Conservation (phyloP, 129 eudicot genomes). For the Silybum marianum region DNA sequence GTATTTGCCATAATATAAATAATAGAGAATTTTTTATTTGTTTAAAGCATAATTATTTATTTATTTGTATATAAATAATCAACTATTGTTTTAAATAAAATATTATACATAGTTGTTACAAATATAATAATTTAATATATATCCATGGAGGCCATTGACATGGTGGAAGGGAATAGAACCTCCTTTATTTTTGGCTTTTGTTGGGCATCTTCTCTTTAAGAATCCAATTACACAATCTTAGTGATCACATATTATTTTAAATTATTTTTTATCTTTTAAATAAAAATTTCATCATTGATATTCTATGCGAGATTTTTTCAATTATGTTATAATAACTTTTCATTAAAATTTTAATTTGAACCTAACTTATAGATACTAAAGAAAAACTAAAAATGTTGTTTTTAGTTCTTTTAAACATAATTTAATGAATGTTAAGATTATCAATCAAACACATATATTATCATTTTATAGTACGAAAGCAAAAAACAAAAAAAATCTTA, state of each 20-base stretch:
- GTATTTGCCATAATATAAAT: no score
- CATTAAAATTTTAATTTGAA: no score
- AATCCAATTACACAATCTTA: slow-evolving; percentile 15
- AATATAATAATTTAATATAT: no score
- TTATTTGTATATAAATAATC: not conserved
- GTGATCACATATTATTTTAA: not conserved
- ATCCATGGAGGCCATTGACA: slow-evolving; percentile 13
- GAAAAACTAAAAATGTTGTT: not conserved
- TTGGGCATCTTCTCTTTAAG: slow-evolving; percentile 23
- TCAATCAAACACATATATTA: not conserved
- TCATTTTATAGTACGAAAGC: not conserved
- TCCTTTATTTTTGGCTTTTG: slow-evolving; percentile 36
- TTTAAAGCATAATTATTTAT: not conserved
- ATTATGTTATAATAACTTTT: no score
- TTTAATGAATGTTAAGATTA: not conserved
- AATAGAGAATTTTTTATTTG: not conserved
- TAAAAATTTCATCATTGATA: not conserved
- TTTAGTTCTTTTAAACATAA: no score
- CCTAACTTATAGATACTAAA: no score
- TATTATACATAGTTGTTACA: no score
- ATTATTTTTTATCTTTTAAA: not conserved
- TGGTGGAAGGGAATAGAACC: slow-evolving; percentile 33
- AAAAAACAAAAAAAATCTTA: not conserved
- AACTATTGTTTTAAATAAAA: not conserved
- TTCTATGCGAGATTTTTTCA: no score